Evolutionary conservation across 495 filamentous ascomycete genomes (phyloP).

Genomic region (Daldinia decipiens): DNA sequence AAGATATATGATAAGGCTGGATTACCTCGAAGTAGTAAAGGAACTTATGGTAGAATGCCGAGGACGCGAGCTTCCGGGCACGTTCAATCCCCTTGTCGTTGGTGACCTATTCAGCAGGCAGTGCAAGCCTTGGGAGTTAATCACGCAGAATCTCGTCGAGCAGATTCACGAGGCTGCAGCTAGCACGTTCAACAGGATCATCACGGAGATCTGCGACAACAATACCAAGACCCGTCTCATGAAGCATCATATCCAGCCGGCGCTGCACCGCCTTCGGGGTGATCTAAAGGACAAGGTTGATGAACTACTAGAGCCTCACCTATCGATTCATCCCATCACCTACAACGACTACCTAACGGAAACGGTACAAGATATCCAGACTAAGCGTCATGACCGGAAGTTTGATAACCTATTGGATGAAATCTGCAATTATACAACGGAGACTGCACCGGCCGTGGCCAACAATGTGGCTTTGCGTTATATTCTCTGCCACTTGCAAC

Average conservation of each 20-base stretch:
- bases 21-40: slow-evolving; percentile 23
- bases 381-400: slow-evolving; percentile 46
- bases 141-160: slow-evolving; percentile 47
- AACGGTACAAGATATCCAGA: slow-evolving; percentile 54
- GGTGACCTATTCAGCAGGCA: slow-evolving; percentile 53
- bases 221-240: slow-evolving; percentile 55
- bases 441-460: slow-evolving; percentile 25
- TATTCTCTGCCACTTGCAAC: slow-evolving; percentile 8
- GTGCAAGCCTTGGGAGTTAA: slow-evolving; percentile 51
- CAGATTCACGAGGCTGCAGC: slow-evolving; percentile 46
- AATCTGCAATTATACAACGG: slow-evolving; percentile 8
- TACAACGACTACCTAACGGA: slow-evolving; percentile 65
- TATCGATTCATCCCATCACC: slow-evolving; percentile 57
- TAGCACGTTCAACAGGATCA: slow-evolving; percentile 44
- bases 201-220: slow-evolving; percentile 47
- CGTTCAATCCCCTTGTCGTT: slow-evolving; percentile 55
- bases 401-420: slow-evolving; percentile 28
- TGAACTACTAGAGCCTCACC: slow-evolving; percentile 44
- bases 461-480: background rate
- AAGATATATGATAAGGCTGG: slow-evolving; percentile 23
- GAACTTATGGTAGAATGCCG: slow-evolving; percentile 37
- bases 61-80: slow-evolving; percentile 54
- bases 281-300: slow-evolving; percentile 40
- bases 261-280: slow-evolving; percentile 44
- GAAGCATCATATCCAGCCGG: slow-evolving; percentile 52